These are phyloP conservation scores for Exophiala oligosperma DNA, from an alignment of 2,329 filamentous ascomycete genomes.

Conservation along the genomic window DNA sequence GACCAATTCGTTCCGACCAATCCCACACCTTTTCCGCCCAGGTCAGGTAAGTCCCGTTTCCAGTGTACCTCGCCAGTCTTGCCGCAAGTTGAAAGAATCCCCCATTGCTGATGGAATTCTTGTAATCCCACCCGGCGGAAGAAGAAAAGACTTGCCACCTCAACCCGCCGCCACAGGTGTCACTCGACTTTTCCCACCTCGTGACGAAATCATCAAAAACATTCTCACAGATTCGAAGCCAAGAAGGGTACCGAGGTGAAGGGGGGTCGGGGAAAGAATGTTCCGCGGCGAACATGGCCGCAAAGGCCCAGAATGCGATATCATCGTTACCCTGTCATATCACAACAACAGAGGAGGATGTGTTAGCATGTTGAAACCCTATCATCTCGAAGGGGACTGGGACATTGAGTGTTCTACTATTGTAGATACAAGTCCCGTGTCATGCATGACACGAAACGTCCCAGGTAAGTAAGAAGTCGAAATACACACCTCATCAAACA, in stretches of 20 bases:
- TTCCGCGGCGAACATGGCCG: conserved; percentile 67
- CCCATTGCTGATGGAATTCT: conserved; percentile 59
- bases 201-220: conserved; percentile 69
- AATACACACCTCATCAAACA: conserved; percentile 20
- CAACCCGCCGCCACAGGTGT: conserved; percentile 69
- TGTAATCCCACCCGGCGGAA: conserved; percentile 64
- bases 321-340: conserved; percentile 59
- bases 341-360: too few relatives aligned
- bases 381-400: too few relatives aligned
- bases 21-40: conserved; percentile 66
- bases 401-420: too few relatives aligned
- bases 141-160: conserved; percentile 82
- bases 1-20: conserved; percentile 55
- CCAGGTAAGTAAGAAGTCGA: too few relatives aligned
- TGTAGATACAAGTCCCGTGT: too few relatives aligned
- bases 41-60: conserved; percentile 72
- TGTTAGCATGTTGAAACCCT: too few relatives aligned
- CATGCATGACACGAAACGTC: neutral
- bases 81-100: conserved; percentile 59
- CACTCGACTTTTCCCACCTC: conserved; percentile 63
- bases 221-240: conserved; percentile 63
- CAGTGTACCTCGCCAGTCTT: conserved; percentile 75
- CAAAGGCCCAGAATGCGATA: conserved; percentile 69
- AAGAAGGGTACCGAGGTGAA: conserved; percentile 32
- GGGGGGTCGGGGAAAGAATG: conserved; percentile 61